Percentiles rank a stretch among this genome's conserved stretches.
Conservation (phyloP, 2,329 filamentous ascomycete genomes). For the Dactylellina sp. region DNA sequence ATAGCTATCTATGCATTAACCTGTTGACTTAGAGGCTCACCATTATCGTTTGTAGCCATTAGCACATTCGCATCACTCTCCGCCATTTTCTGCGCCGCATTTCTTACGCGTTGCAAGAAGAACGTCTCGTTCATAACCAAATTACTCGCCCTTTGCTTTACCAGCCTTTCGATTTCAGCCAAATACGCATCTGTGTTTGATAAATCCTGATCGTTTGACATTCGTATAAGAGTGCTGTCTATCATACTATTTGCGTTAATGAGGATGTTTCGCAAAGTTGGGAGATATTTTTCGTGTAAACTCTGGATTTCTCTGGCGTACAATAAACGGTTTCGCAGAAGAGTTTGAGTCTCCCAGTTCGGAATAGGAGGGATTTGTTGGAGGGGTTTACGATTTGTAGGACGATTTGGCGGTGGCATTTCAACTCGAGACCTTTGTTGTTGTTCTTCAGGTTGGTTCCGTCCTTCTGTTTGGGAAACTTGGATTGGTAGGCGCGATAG, state of each 20-base stretch:
- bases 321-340: slow-evolving; percentile 30
- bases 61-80: slow-evolving; percentile 4
- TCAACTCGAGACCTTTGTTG: background rate
- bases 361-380: background rate
- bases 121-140: slow-evolving; percentile 8
- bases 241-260: background rate
- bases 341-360: slow-evolving; percentile 4
- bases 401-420: slow-evolving; percentile 30
- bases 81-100: background rate
- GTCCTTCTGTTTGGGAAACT: background rate
- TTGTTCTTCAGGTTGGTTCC: background rate
- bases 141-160: background rate
- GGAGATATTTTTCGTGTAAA: slow-evolving; percentile 2
- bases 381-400: background rate
- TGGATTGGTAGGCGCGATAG: too few relatives aligned
- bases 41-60: background rate
- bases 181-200: slow-evolving; percentile 15
- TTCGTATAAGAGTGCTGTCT: background rate
- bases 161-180: slow-evolving; percentile 7
- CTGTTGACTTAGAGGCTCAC: too few relatives aligned
- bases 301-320: slow-evolving; percentile 5
- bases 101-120: slow-evolving; percentile 7
- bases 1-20: too few relatives aligned
- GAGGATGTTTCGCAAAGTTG: background rate
- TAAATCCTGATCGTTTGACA: slow-evolving; percentile 13